These are phyloP conservation scores for Oxyria digyna DNA, from an alignment of 148 eudicot species.

Conservation along the genomic window DNA sequence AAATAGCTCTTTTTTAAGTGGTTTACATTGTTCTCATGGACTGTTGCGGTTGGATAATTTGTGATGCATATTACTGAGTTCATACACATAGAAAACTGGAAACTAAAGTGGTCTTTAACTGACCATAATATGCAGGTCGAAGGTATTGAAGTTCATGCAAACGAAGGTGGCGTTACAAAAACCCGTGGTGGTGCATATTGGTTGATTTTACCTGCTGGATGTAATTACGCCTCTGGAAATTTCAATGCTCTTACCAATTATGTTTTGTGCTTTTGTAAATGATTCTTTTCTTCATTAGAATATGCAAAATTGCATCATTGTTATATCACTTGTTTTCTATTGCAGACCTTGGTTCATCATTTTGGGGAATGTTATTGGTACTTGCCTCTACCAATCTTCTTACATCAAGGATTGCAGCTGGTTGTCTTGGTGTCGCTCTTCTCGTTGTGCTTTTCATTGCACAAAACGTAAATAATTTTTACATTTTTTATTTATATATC, in stretches of 20 bases:
- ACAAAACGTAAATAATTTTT: slow-evolving; percentile 52
- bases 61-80: neutral
- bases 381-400: slow-evolving; percentile 85
- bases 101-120: neutral
- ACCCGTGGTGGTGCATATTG: slow-evolving; percentile 89
- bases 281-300: neutral
- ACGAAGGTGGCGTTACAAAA: slow-evolving; percentile 80
- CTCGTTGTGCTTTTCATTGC: slow-evolving; percentile 79
- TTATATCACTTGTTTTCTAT: neutral
- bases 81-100: neutral
- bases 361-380: slow-evolving; percentile 96
- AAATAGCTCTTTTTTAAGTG: neutral
- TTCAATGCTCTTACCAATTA: neutral
- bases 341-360: slow-evolving; percentile 95
- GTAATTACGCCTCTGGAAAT: slow-evolving; percentile 21
- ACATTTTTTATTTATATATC: neutral
- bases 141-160: slow-evolving; percentile 87
- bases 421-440: slow-evolving; percentile 74
- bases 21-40: neutral
- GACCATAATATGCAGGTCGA: slow-evolving; percentile 43
- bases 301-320: neutral
- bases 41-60: neutral
- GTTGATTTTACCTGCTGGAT: slow-evolving; percentile 91
- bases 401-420: slow-evolving; percentile 88
- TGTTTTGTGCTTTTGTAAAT: neutral